phyloP scores from a whole-genome alignment of 2,329 filamentous ascomycete genomes.

The Trichoderma sp. region DNA sequence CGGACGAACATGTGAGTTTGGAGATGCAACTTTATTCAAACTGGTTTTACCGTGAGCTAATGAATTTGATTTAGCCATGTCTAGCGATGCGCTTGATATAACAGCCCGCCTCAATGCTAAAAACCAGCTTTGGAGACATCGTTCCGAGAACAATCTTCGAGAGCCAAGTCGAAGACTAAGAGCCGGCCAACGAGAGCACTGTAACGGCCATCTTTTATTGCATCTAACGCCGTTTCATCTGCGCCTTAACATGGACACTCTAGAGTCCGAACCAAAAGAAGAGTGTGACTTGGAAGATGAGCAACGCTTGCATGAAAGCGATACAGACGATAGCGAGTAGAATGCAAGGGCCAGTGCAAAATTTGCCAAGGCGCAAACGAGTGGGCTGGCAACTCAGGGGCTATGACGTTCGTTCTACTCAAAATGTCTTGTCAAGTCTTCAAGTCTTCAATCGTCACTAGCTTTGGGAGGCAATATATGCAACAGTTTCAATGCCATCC shows the following conservation, averaged over 20 bases:
- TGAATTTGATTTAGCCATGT: neutral
- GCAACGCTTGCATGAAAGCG: neutral
- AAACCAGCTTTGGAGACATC: slow-evolving; percentile 7
- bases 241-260: neutral
- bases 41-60: neutral
- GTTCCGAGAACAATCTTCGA: slow-evolving; percentile 7
- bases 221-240: neutral
- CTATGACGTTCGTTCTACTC: neutral
- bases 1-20: slow-evolving; percentile 7
- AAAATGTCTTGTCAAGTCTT: neutral
- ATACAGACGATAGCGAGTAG: too few relatives aligned
- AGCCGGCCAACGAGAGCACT: neutral
- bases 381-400: neutral
- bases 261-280: neutral
- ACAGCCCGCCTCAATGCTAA: neutral
- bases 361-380: neutral
- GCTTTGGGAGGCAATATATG: neutral
- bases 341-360: neutral
- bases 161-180: neutral
- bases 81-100: neutral
- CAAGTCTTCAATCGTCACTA: neutral
- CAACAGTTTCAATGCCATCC: neutral
- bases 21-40: neutral
- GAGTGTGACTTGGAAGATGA: neutral
- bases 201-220: neutral